Percentiles rank a stretch among this genome's conserved stretches.
These are phyloP conservation scores for Fusarium sp. DNA, from an alignment of 2,329 filamentous ascomycete genomes.

Conservation along the genomic window DNA sequence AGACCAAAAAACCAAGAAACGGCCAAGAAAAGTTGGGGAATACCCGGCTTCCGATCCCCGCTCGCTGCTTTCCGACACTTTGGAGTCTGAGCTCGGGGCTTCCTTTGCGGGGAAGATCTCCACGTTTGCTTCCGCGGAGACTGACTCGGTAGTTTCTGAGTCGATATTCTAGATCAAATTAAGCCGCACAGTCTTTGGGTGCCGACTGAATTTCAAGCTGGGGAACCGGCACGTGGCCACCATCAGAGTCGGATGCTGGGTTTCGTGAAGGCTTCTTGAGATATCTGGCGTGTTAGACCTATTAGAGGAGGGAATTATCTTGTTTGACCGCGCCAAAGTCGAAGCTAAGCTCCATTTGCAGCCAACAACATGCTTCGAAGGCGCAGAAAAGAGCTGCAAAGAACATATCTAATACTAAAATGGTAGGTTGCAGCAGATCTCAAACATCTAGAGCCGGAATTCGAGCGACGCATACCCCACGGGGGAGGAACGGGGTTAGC, in stretches of 20 bases:
- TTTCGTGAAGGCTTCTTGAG: not conserved
- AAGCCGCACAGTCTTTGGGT: not conserved
- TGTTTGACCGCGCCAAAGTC: too few relatives aligned
- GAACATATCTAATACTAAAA: not conserved
- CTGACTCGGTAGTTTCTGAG: slow-evolving; percentile 5
- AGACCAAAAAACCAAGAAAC: not conserved
- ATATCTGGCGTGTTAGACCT: not conserved
- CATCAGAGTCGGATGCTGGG: not conserved
- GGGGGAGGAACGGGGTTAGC: not conserved
- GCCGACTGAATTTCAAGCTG: not conserved
- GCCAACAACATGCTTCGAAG: not conserved
- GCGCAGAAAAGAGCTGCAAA: not conserved
- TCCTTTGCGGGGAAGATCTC: slow-evolving; percentile 14
- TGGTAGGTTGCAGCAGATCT: not conserved
- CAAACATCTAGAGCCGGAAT: not conserved
- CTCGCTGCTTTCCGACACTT: not conserved
- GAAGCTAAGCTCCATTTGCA: not conserved
- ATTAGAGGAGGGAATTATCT: not conserved
- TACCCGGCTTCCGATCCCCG: slow-evolving; percentile 20
- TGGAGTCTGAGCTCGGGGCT: not conserved
- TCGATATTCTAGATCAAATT: not conserved
- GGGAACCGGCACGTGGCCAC: not conserved
- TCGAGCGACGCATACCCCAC: not conserved
- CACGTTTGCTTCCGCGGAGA: not conserved
- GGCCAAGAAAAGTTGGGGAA: not conserved